A percentile compares a stretch with the other conserved stretches of the same genome.
phyloP scores from a whole-genome alignment of 495 filamentous ascomycete genomes.

The Aspergillus diversus region DNA sequence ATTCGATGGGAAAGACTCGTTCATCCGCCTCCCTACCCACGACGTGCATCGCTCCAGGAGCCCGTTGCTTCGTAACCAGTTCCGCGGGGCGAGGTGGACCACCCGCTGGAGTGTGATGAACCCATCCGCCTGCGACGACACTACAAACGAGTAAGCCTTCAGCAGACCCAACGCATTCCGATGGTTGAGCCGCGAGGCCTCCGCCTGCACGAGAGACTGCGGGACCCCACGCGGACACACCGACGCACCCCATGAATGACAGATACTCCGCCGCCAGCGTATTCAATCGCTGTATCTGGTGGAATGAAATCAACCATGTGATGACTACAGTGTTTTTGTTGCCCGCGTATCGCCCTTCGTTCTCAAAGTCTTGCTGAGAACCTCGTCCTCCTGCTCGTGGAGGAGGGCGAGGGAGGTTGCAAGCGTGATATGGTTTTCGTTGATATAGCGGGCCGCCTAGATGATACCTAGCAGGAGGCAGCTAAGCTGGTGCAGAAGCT shows the following conservation, averaged over 20 bases:
- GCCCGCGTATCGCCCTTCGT: slow-evolving; percentile 36
- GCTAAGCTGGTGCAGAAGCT: slow-evolving; percentile 34
- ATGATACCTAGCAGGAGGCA: slow-evolving; percentile 46
- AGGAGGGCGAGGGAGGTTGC: slow-evolving; percentile 48
- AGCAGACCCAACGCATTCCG: slow-evolving; percentile 27
- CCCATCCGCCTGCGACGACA: slow-evolving; percentile 1
- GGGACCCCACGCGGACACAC: slow-evolving; percentile 30
- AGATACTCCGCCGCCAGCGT: slow-evolving; percentile 40
- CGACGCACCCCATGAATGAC: slow-evolving; percentile 47
- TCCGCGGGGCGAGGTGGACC: slow-evolving; percentile 29
- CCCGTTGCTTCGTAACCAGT: slow-evolving; percentile 12
- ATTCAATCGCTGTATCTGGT: slow-evolving; percentile 43
- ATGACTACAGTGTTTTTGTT: slow-evolving; percentile 54
- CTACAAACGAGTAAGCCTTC: slow-evolving; percentile 29
- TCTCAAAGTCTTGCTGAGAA: slow-evolving; percentile 57
- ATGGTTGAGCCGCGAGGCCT: slow-evolving; percentile 12
- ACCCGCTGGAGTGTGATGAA: slow-evolving; percentile 23
- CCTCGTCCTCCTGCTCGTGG: slow-evolving; percentile 42
- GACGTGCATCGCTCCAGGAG: neutral
- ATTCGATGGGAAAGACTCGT: neutral
- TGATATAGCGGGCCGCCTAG: slow-evolving; percentile 51
- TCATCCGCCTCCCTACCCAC: neutral
- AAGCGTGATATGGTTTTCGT: slow-evolving; percentile 41
- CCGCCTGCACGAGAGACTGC: slow-evolving; percentile 32
- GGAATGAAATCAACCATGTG: slow-evolving; percentile 60